Conservation (phyloP, 129 eudicot genomes). For the carrot (Daucus carota) region DH1_v3.0 NC_030382.2:43240501-43241000, state of each 20-base stretch:
- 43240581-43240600: not conserved
- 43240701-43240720: not conserved
- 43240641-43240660: not conserved
- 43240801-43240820: slow-evolving; percentile 78
- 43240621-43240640: not conserved
- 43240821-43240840: slow-evolving; percentile 66
- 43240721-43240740: slow-evolving; percentile 11
- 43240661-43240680: not conserved
- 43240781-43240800: slow-evolving; percentile 68
- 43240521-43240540: too few species aligned
- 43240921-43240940: not conserved
- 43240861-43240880: slow-evolving; percentile 85
- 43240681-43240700: not conserved
- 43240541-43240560: not conserved
- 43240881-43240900: not conserved
- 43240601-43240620: not conserved
- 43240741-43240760: slow-evolving; percentile 92
- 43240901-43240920: not conserved
- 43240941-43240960: not conserved
- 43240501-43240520: not conserved
- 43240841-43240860: slow-evolving; percentile 91
- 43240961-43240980: too few species aligned
- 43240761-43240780: slow-evolving; percentile 84
- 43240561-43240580: not conserved
- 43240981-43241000: too few species aligned